Evolutionary conservation across 2,329 filamentous ascomycete species (phyloP), one percentile per base, ranked within the genome.

Genomic region (Zelopaecilomyces penicillatus): DNA sequence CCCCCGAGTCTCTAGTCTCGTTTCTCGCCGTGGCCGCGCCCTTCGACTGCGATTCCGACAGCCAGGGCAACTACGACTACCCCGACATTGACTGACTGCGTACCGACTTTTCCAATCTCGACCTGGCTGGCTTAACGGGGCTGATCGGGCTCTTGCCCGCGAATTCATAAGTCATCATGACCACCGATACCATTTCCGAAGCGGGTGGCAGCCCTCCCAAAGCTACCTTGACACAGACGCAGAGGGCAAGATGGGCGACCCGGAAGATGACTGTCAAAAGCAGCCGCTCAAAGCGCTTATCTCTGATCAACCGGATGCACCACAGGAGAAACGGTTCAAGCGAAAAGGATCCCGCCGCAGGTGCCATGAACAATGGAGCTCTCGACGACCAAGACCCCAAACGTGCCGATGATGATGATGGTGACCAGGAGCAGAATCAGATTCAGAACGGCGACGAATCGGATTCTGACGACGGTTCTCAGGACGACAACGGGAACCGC

Each of bases 211-310:
- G 40, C 30, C 46, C 39, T 29, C 32, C 43, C 28, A 55, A 54
- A 43, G 33, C 49, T 29, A 46, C 52, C 37, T 55, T 50, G 44
- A 40, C 53, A 39, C 48, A 61, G 45, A 84, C 82, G 26, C 88
- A 91, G 62, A 78, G 90, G 60, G 82, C 93, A 65, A 78, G 93
- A 80, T 97, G 93, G 93, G 91, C 93, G 12, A 97, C 93, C n/a
- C 87, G 90, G 59, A 87, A 88, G 63, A 79, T 86, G 64, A 82
- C 82, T 10, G 80, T 86, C 57, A 78, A 82, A 60, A 86, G 82
- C 61, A 87, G 85, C 52, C 73, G 76, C 54, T 75, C 78, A 62
- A 97, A 96, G 74, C 82, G 93, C 51, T 70, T 83, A 46, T 93
- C 87, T 38, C 82, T 97, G 51, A 79, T 93, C 57, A 82, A 85